These are phyloP conservation scores for Clonostachys byssicola DNA, from an alignment of 2,329 filamentous ascomycete species.

Conservation along the genomic window DNA sequence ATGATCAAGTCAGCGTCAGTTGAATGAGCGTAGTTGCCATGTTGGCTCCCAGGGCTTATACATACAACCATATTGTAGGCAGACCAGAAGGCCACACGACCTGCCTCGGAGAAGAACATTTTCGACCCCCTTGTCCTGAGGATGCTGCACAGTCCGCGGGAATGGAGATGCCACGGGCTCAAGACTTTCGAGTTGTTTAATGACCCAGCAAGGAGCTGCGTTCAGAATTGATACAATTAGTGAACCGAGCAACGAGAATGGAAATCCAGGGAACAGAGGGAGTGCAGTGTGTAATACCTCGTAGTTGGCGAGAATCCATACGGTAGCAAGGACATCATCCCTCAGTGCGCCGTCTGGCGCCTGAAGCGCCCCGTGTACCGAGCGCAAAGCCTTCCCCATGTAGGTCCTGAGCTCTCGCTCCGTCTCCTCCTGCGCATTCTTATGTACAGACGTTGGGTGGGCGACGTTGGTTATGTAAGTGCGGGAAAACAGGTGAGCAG, in stretches of 20 bases:
- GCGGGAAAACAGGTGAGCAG: slow-evolving; percentile 31
- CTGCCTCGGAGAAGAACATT: slow-evolving; percentile 12
- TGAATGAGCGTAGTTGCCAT: background rate
- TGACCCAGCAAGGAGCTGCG: slow-evolving; percentile 23
- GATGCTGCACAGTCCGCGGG: slow-evolving; percentile 26
- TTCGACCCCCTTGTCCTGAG: slow-evolving; percentile 23
- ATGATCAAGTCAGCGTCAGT: slow-evolving; percentile 1
- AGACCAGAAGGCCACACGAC: slow-evolving; percentile 28
- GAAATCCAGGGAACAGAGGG: too few species aligned
- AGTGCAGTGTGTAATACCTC: slow-evolving; percentile 16
- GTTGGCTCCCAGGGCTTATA: background rate
- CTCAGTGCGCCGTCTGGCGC: slow-evolving; percentile 17
- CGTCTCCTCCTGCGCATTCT: slow-evolving; percentile 13
- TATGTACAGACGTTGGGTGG: slow-evolving; percentile 20
- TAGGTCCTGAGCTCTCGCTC: slow-evolving; percentile 25
- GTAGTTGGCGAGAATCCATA: slow-evolving; percentile 34
- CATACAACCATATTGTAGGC: slow-evolving; percentile 30
- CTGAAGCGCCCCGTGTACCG: slow-evolving; percentile 29
- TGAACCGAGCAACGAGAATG: too few species aligned
- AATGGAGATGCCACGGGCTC: slow-evolving; percentile 30
- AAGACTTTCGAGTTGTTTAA: slow-evolving; percentile 13
- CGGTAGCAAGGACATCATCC: slow-evolving; percentile 29
- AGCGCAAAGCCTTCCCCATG: slow-evolving; percentile 27
- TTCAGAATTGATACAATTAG: too few species aligned
- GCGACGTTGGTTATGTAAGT: slow-evolving; percentile 31